phyloP scores from a whole-genome alignment of 116 monocot species.

The Dioscorea cayenensis region DNA sequence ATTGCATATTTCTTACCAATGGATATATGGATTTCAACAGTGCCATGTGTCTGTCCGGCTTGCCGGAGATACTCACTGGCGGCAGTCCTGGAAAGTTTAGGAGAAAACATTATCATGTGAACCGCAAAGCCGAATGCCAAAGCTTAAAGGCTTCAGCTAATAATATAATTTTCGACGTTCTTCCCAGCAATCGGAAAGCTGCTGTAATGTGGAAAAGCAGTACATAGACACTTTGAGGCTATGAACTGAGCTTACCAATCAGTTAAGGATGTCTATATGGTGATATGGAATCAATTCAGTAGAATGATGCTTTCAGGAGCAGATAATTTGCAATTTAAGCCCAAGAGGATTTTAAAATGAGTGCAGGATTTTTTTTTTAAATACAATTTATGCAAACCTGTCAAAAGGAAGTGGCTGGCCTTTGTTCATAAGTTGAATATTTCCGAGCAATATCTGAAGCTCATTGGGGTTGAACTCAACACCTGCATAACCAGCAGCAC shows the following conservation, averaged over 20 bases:
- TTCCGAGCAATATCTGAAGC: slow-evolving; percentile 68
- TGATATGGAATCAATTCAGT: not conserved
- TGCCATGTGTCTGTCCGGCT: slow-evolving; percentile 80
- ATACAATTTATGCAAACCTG: slow-evolving; percentile 40
- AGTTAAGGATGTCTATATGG: not conserved
- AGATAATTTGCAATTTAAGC: not conserved
- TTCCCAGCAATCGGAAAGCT: not conserved
- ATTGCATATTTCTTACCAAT: slow-evolving; percentile 49
- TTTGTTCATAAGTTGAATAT: slow-evolving; percentile 69
- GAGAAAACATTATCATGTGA: not conserved
- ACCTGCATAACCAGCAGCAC: slow-evolving; percentile 91
- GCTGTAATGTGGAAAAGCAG: not conserved
- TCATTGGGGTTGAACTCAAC: slow-evolving; percentile 54
- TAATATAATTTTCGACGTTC: not conserved
- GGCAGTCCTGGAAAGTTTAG: slow-evolving; percentile 30
- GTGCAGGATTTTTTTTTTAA: not conserved
- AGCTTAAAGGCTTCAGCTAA: too few species aligned
- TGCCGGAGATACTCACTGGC: slow-evolving; percentile 77
- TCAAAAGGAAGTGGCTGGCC: slow-evolving; percentile 96
- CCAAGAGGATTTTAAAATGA: not conserved
- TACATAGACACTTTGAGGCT: not conserved
- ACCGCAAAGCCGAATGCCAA: not conserved
- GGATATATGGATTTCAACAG: slow-evolving; percentile 70
- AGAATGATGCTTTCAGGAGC: not conserved
- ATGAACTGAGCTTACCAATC: not conserved